Conservation (phyloP, 257 asterid genomes). For the Jasminum sambac region DNA sequence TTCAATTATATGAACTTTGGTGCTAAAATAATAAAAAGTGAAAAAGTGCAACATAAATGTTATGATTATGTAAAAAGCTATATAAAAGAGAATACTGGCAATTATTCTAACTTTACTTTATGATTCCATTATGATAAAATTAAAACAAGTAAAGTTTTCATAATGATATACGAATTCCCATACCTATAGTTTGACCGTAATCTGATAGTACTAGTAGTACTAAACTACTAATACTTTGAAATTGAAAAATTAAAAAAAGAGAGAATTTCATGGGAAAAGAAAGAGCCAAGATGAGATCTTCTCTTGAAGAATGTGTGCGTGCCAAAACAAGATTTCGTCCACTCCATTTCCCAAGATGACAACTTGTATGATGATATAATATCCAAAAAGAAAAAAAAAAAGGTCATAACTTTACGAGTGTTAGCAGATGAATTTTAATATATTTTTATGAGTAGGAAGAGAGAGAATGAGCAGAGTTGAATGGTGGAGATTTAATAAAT, state of each 20-base stretch:
- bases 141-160: slow-evolving; percentile 7
- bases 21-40: slow-evolving; percentile 1
- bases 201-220: too few relatives aligned
- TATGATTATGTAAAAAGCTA: slow-evolving; percentile 12
- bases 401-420: too few relatives aligned
- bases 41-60: slow-evolving; percentile 17
- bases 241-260: too few relatives aligned
- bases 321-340: slow-evolving; percentile 24
- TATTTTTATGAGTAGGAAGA: too few relatives aligned
- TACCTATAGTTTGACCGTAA: not conserved
- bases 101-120: not conserved
- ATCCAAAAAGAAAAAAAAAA: too few relatives aligned
- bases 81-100: not conserved
- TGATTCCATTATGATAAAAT: not conserved
- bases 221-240: too few relatives aligned
- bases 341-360: slow-evolving; percentile 31
- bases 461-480: too few relatives aligned
- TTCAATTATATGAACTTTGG: not conserved
- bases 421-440: too few relatives aligned
- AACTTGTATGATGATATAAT: slow-evolving; percentile 17
- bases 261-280: not conserved
- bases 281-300: slow-evolving; percentile 28
- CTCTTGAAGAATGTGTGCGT: slow-evolving; percentile 27
- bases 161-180: not conserved
- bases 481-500: too few relatives aligned